phyloP scores from a whole-genome alignment of 164 flowering plant genomes.

The Paratinospora sagittata region DNA sequence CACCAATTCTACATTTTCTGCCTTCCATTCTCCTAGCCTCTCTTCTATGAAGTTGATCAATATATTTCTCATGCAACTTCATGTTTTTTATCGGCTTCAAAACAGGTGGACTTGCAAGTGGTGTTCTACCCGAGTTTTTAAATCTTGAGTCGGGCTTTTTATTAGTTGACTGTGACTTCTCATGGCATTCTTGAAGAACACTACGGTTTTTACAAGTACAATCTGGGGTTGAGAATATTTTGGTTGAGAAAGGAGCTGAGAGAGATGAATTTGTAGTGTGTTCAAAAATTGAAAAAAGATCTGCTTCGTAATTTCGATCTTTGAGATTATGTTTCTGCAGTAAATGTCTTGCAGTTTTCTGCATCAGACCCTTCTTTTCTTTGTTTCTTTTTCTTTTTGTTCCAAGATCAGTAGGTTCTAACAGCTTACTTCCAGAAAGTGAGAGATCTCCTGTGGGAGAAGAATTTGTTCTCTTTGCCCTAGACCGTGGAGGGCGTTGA shows the following conservation, averaged over 20 bases:
- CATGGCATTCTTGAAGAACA: constrained; percentile 23
- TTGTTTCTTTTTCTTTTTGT: constrained; percentile 29
- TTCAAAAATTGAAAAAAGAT: constrained; percentile 64
- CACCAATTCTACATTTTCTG: constrained; percentile 16
- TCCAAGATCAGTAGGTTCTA: constrained; percentile 29
- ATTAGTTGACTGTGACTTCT: constrained; percentile 28
- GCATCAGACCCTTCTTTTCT: constrained; percentile 35
- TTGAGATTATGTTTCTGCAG: constrained; percentile 43
- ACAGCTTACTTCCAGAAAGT: constrained; percentile 56
- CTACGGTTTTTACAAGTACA: constrained; percentile 14
- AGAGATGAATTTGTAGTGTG: constrained; percentile 27
- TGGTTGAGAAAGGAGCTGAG: constrained; percentile 15
- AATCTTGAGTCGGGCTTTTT: constrained; percentile 42
- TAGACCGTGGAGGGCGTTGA: constrained; percentile 45
- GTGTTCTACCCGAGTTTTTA: constrained; percentile 14
- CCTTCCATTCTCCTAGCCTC: constrained; percentile 55
- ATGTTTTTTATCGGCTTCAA: constrained; percentile 70
- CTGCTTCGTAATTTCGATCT: constrained; percentile 41
- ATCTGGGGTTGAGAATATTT: constrained; percentile 39
- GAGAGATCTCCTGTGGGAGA: constrained; percentile 29
- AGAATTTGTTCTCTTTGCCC: constrained; percentile 27
- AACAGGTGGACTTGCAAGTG: constrained; percentile 64
- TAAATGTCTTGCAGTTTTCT: constrained; percentile 48
- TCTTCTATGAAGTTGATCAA: constrained; percentile 65
- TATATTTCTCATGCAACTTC: constrained; percentile 79